Evolutionary conservation across 208 protist genomes (phyloP).

Genomic region (Trichomonas gallinae): DNA sequence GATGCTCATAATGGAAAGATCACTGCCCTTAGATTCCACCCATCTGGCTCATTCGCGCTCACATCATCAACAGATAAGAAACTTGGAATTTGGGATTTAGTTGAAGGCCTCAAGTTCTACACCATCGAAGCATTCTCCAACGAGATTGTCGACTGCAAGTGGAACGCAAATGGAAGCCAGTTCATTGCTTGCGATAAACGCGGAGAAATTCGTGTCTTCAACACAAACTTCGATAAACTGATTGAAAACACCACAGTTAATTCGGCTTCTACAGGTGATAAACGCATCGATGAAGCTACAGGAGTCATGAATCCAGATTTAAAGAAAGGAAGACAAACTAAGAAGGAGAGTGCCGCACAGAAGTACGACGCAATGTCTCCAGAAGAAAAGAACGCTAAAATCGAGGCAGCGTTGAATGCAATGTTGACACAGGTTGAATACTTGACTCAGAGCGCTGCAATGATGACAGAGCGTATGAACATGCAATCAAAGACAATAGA

Average conservation of each 20-base stretch:
- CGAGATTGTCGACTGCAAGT: background rate
- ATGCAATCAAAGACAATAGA: background rate
- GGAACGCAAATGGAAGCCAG: background rate
- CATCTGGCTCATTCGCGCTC: background rate
- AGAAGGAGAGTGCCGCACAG: background rate
- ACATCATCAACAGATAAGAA: background rate
- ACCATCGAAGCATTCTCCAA: background rate
- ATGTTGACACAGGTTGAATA: background rate
- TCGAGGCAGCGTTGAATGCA: background rate
- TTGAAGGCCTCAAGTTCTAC: background rate
- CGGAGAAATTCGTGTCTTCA: background rate
- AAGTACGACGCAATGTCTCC: background rate
- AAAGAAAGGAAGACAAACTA: background rate
- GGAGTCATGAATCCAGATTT: background rate
- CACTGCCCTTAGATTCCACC: background rate
- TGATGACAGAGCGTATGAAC: background rate
- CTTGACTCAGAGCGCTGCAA: background rate
- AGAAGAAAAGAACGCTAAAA: background rate
- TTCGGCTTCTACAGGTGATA: background rate
- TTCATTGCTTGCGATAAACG: background rate
- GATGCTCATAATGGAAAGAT: background rate
- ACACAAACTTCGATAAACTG: conserved; percentile 5
- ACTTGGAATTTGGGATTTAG: background rate
- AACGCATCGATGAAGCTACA: background rate
- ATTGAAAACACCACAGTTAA: background rate